These are phyloP conservation scores for Plectosphaerella plurivora DNA, from an alignment of 2,329 filamentous ascomycete species.

Conservation along the genomic window DNA sequence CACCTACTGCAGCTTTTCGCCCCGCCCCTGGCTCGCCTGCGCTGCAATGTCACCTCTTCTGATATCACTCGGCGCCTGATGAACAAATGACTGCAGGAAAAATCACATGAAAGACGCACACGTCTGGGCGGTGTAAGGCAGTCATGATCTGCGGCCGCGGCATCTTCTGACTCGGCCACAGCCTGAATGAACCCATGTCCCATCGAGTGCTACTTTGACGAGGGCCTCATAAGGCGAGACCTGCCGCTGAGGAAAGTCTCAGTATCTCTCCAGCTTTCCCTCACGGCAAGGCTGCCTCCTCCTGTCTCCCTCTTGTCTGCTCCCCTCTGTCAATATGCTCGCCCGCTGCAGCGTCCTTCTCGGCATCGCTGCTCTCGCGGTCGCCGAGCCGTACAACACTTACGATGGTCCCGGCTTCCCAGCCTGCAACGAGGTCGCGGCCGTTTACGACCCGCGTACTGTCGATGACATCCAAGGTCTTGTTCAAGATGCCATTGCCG, in stretches of 20 bases:
- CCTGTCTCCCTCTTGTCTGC: not conserved
- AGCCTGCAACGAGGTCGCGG: slow-evolving; percentile 39
- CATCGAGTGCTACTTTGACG: too few relatives aligned
- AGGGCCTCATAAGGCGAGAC: too few relatives aligned
- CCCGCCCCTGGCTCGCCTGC: not conserved
- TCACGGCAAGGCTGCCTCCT: not conserved
- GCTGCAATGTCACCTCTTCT: not conserved
- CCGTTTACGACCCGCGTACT: slow-evolving; percentile 37
- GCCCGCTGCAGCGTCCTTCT: slow-evolving; percentile 13
- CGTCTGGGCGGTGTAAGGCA: too few relatives aligned
- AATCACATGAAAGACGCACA: not conserved
- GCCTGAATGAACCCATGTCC: too few relatives aligned
- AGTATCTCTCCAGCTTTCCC: not conserved
- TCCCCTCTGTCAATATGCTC: not conserved
- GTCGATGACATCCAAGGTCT: slow-evolving; percentile 36
- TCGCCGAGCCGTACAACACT: slow-evolving; percentile 36
- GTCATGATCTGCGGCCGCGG: not conserved
- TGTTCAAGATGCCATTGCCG: slow-evolving; percentile 33
- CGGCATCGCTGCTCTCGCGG: slow-evolving; percentile 6
- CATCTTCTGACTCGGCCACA: not conserved
- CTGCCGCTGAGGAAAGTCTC: too few relatives aligned
- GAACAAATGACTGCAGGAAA: not conserved
- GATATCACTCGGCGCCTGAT: not conserved
- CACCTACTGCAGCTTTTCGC: too few relatives aligned
- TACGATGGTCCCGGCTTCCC: slow-evolving; percentile 45